Conservation (phyloP, 108 stramenopile species). For the Mediolabrus comicus region DNA sequence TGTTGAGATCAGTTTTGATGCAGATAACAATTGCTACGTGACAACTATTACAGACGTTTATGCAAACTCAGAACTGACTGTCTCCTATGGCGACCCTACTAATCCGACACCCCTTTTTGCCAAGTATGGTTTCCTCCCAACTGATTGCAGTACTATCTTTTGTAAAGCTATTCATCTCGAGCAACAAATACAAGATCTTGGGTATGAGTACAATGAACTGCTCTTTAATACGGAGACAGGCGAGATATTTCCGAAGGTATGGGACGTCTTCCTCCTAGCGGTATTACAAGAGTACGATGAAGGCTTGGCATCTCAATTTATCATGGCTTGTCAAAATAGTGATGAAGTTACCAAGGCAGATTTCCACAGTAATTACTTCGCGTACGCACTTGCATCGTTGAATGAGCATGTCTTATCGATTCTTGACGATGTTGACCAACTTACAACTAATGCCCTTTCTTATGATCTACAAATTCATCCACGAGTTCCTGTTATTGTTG, state of each 20-base stretch:
- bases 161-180: slow-evolving; percentile 41
- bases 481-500: slow-evolving; percentile 34
- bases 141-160: slow-evolving; percentile 21
- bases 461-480: slow-evolving; percentile 39
- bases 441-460: slow-evolving; percentile 14
- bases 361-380: slow-evolving; percentile 29
- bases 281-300: slow-evolving; percentile 34
- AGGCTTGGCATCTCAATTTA: slow-evolving; percentile 17
- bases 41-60: slow-evolving; percentile 25
- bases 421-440: slow-evolving; percentile 17
- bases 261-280: slow-evolving; percentile 40
- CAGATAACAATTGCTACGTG: slow-evolving; percentile 25
- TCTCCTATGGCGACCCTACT: slow-evolving; percentile 43
- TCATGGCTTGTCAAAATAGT: slow-evolving; percentile 21
- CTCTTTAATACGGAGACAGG: not conserved
- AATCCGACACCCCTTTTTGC: slow-evolving; percentile 47
- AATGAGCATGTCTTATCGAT: slow-evolving; percentile 27
- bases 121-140: slow-evolving; percentile 35
- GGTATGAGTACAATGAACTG: not conserved
- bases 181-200: slow-evolving; percentile 21
- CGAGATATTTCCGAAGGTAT: not conserved
- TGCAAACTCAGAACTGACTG: slow-evolving; percentile 16
- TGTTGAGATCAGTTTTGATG: slow-evolving; percentile 40
- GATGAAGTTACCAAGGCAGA: slow-evolving; percentile 28
- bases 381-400: slow-evolving; percentile 28